A percentile compares a stretch with the other conserved stretches of the same genome.
These are phyloP conservation scores for Plasmopara muralis DNA, from an alignment of 352 stramenopile genomes.

Conservation along the genomic window DNA sequence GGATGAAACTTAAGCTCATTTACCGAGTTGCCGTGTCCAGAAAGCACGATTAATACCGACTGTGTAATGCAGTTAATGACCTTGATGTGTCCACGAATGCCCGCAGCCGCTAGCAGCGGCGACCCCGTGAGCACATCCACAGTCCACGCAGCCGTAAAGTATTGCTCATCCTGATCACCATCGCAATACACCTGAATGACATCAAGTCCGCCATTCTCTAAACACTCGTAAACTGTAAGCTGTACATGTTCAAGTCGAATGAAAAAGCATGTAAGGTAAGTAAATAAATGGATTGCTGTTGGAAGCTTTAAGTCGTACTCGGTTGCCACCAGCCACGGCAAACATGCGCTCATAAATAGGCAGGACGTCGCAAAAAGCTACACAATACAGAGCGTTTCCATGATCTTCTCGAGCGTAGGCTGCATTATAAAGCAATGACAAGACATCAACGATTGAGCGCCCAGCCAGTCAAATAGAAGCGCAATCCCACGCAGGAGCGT, in stretches of 20 bases:
- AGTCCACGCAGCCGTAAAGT: constrained; percentile 74
- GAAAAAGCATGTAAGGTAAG: neutral
- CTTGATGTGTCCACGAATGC: constrained; percentile 75
- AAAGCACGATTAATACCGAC: constrained; percentile 70
- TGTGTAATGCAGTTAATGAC: constrained; percentile 78
- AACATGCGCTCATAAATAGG: constrained; percentile 68
- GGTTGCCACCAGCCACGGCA: constrained; percentile 60
- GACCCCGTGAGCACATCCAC: constrained; percentile 61
- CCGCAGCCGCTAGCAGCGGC: constrained; percentile 63
- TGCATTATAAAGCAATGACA: constrained; percentile 12
- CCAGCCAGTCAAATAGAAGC: neutral
- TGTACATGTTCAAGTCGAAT: constrained; percentile 9
- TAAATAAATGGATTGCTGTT: neutral
- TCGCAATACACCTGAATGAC: constrained; percentile 77
- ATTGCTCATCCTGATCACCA: constrained; percentile 72
- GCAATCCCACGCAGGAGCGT: constrained; percentile 9
- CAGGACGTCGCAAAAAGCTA: constrained; percentile 64
- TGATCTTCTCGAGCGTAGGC: constrained; percentile 70
- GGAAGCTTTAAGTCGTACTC: constrained; percentile 28
- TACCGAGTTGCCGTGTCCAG: constrained; percentile 88
- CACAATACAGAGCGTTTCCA: constrained; percentile 68
- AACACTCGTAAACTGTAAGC: constrained; percentile 74
- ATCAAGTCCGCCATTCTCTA: constrained; percentile 65
- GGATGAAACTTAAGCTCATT: constrained; percentile 91
- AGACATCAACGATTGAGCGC: constrained; percentile 1